Base-by-base conservation (phyloP, 2,329 filamentous ascomycete species). In the Cordyceps cateniannulata region DNA sequence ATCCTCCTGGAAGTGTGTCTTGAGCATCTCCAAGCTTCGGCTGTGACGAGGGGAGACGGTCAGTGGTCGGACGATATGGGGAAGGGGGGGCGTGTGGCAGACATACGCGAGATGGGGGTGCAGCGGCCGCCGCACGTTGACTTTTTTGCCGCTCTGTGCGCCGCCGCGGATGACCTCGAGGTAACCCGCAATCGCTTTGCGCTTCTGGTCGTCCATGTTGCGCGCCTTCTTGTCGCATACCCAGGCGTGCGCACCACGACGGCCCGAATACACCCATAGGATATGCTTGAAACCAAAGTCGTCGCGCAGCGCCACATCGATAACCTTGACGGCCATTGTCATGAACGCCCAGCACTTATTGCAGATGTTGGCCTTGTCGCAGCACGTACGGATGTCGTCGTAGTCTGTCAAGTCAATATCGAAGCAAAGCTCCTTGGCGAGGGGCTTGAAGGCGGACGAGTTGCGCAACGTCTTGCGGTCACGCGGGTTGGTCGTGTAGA, bases 361-460 rank as follows among this genome's bases (percentile, higher is more conserved):
- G 73, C 95, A 99, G 65, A 99, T 98, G 67, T 90, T 96, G 9
- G 93, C 91, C 72, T 93, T 93, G 69, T 88, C 86, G 73, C 95
- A 99, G 76, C 95, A 99, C 29, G 93, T 97, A 67, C 95, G 87
- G 65, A 99, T 90, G 66, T 96, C 91, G 72, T 99, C 95, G 75
- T 99, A 99, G 76, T 98, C 95, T 59, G 95, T 98, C 84, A 99
- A 84, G 83, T 99, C 95, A 69, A 99, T 98, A 88, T 99, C 95
- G 74, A 99, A 98, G 68, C 96, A 96, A 44, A 99, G 79, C 73
- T 99, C 95, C 73, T 99, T 99, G 60, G 90, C 84, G 35, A 97
- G 74, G 0, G 95, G 93, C 65, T 88, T 89, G 77, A 99, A 97
- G 9, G 90, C 85, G 52, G 85, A 85, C 40, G 87, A 84, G 73